Base-by-base conservation (phyloP, 1,139 yeast genomes). In the Torulaspora pretoriensis region DNA sequence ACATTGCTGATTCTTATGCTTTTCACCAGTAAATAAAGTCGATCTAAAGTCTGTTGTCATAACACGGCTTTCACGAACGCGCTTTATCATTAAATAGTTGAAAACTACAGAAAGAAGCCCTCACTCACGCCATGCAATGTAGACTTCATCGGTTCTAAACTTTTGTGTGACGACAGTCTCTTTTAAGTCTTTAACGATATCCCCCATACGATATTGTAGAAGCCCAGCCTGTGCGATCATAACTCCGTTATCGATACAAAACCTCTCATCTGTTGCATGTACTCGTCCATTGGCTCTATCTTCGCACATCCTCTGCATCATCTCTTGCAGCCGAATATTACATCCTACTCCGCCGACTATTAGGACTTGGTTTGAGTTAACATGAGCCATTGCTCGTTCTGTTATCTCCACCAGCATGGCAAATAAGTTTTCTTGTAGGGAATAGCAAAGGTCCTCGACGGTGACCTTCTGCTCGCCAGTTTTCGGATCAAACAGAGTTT, bases 151-250 rank as follows among this genome's bases (percentile, higher is more conserved):
- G 0, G 97, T 90, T 63, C 98, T 73, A 65, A 88, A 92, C 59
- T 95, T 74, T 64, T 92, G 98, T 0, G 96, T 85, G 57, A 97
- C 92, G 1, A 87, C 92, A 0, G 96, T 85, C 47, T 87, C 79
- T 37, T 71, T 65, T 40, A 90, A 58, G 8, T 72, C 74, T 34
- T 70, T 74, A 1, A 79, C 78, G 8, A 62, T 58, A 49, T 78
- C 81, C 0, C 97, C 97, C 73, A 83, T 86, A 60, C 97, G 74
- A 62, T 82, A 89, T 43, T 86, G 87, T 51, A 92, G 67, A 42
- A 92, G 70, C 0, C 99, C 99, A 0, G 98, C 97, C 63, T 92
- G 99, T 1, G 98, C 98, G 60, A 92, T 92, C 99, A 92, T 92
- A 39, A 92, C 92, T 8, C 98, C 97, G 60, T 92, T 92, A 63